Evolutionary conservation across 1,139 yeast genomes (phyloP), one percentile per base, ranked within the genome.

Genomic region (Lizanozyma gosingica): DNA sequence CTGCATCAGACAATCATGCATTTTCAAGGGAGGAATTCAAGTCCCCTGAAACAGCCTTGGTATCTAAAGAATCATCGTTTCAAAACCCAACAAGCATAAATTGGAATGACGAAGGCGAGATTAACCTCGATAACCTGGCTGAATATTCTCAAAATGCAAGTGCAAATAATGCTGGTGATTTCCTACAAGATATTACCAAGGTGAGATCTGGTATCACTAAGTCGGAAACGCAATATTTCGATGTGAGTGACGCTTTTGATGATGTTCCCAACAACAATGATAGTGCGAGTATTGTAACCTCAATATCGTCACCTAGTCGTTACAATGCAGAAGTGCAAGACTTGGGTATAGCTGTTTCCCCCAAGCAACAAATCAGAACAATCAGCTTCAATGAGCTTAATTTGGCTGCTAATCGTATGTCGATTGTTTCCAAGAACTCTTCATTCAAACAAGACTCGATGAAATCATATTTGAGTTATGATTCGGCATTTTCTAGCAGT

Each of bases 381-480:
- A 35, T 35, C n/a, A 16, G 27, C 15, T 35, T 35, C 17, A 22
- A 35, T 35, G 37, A 35, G 32, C 15, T 35, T 6, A 35, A 35
- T 35, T 18, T 35, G 15, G 37, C 29, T 4, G 18, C n/a, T 15
- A 35, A 18, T 35, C 15, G 67, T 37, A 41, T 56, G 22, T 63
- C 71, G 1, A 45, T 42, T 11, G 41, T 48, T 9, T 52, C 59
- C 29, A 46, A 56, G 39, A 15, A 33, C 14, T 33, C 17, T 6
- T 33, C 52, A 1, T 51, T 60, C 42, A 59, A 50, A 42, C 50
- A 67, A 41, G 67, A 67, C 36, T 73, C 80, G 1, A 49, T 56
- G 2, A 71, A 68, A 47, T 76, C 81, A 1, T 76, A 76, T 47
- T 45, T 76, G 36, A 73, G 78, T 44, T 76, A 76, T 46, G 81